Percentiles rank a stretch among this genome's conserved stretches.
These are phyloP conservation scores for Naganishia cerealis DNA, from an alignment of 1,284 basidiomycete genomes.

Conservation along the genomic window DNA sequence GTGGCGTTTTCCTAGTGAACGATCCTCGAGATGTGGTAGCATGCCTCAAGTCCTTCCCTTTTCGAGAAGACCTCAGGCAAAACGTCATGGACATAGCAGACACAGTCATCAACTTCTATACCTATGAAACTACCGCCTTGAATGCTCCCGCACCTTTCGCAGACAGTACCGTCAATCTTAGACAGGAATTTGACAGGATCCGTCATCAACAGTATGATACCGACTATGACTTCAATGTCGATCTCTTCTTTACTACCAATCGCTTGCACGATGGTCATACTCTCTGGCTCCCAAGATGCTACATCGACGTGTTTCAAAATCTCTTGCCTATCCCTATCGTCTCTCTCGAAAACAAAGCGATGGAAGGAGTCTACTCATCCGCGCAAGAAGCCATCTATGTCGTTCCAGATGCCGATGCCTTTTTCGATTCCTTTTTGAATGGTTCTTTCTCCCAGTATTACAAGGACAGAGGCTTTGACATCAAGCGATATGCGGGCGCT, in stretches of 20 bases:
- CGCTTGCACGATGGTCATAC: slow-evolving; percentile 68
- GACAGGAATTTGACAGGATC: slow-evolving; percentile 58
- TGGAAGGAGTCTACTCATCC: slow-evolving; percentile 48
- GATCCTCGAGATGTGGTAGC: slow-evolving; percentile 61
- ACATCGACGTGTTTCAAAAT: slow-evolving; percentile 60
- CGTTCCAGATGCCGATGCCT: slow-evolving; percentile 61
- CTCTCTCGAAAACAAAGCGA: slow-evolving; percentile 56
- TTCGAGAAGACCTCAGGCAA: slow-evolving; percentile 64
- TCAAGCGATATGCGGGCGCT: slow-evolving; percentile 63
- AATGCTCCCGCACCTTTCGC: slow-evolving; percentile 64
- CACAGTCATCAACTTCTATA: slow-evolving; percentile 64
- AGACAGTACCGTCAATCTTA: slow-evolving; percentile 62
- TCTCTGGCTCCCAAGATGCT: slow-evolving; percentile 57
- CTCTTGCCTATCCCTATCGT: slow-evolving; percentile 64
- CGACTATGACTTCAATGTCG: slow-evolving; percentile 66
- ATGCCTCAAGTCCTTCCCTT: slow-evolving; percentile 64
- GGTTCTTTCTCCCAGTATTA: slow-evolving; percentile 59
- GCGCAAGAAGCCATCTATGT: slow-evolving; percentile 59
- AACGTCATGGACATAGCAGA: slow-evolving; percentile 55
- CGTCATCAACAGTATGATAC: slow-evolving; percentile 61
- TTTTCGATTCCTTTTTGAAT: slow-evolving; percentile 57
- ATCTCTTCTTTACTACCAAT: slow-evolving; percentile 61
- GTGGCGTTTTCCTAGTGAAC: not conserved
- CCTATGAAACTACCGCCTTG: slow-evolving; percentile 65
- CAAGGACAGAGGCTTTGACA: slow-evolving; percentile 59